These are phyloP conservation scores for Besnoitia besnoiti DNA, from an alignment of 169 alveolate genomes.

Conservation along the genomic window DNA sequence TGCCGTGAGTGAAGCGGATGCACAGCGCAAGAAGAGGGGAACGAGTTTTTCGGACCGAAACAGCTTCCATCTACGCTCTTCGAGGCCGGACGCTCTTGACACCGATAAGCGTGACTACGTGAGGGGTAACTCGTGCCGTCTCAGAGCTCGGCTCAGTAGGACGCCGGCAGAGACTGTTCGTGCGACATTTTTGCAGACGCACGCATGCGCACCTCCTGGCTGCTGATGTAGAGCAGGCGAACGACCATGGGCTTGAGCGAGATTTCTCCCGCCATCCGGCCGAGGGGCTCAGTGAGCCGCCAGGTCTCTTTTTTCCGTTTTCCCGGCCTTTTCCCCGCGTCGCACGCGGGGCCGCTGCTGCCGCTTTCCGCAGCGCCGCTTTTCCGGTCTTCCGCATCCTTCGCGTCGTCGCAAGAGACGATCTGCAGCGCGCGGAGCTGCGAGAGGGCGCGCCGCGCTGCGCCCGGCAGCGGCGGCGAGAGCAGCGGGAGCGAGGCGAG, in stretches of 20 bases:
- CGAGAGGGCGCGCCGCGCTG: not conserved
- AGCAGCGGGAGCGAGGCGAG: not conserved
- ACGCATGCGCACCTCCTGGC: not conserved
- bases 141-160: no score
- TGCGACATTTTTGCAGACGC: no score
- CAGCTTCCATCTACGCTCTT: no score
- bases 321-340: not conserved
- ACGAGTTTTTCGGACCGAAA: no score
- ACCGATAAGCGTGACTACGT: no score
- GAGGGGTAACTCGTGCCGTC: no score
- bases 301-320: not conserved
- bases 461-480: not conserved
- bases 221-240: constrained; percentile 8
- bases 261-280: not conserved
- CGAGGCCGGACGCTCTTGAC: no score
- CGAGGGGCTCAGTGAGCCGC: not conserved
- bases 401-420: not conserved
- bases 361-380: not conserved
- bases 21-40: no score
- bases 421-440: not conserved
- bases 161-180: no score
- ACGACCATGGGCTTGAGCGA: not conserved
- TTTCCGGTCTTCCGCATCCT: not conserved
- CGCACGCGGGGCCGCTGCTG: not conserved
- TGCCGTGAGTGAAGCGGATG: no score